Evolutionary conservation across 2,329 filamentous ascomycete species (phyloP).

Genomic region (Verticillium klebahnii): DNA sequence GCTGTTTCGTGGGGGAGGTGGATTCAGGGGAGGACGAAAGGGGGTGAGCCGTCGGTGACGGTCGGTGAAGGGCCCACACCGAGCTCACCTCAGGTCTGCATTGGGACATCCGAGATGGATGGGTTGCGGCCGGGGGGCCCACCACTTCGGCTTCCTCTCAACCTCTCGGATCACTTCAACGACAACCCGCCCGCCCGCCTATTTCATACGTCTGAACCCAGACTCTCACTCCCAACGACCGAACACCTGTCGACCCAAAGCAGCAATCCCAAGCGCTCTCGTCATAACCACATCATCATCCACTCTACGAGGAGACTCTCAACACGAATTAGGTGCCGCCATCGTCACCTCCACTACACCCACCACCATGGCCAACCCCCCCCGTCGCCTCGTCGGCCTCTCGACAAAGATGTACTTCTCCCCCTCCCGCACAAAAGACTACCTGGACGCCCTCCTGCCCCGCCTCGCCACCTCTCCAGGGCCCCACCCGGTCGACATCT

Average conservation of each 20-base stretch:
- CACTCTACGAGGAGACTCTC: neutral
- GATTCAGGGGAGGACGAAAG: neutral
- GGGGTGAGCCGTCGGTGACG: neutral
- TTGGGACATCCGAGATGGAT: neutral
- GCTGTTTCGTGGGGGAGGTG: neutral
- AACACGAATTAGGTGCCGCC: neutral
- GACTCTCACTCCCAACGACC: neutral
- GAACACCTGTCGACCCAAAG: neutral
- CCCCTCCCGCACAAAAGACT: slow-evolving; percentile 54
- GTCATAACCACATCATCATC: neutral
- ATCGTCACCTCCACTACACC: neutral
- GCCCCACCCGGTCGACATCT: slow-evolving; percentile 53
- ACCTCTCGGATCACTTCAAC: neutral
- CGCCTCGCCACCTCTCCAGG: slow-evolving; percentile 33
- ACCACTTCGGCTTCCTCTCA: neutral
- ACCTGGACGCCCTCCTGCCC: slow-evolving; percentile 44
- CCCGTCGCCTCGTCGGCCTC: slow-evolving; percentile 60
- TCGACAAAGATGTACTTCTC: slow-evolving; percentile 81
- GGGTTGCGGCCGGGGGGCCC: neutral
- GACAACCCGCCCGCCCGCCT: no score
- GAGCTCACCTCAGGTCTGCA: neutral
- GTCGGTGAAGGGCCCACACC: neutral
- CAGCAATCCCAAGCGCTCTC: neutral
- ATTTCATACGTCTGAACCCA: no score
- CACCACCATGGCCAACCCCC: slow-evolving; percentile 2